phyloP scores from a whole-genome alignment of 1,284 basidiomycete genomes.

The Lignosus rhinocerotis region DNA sequence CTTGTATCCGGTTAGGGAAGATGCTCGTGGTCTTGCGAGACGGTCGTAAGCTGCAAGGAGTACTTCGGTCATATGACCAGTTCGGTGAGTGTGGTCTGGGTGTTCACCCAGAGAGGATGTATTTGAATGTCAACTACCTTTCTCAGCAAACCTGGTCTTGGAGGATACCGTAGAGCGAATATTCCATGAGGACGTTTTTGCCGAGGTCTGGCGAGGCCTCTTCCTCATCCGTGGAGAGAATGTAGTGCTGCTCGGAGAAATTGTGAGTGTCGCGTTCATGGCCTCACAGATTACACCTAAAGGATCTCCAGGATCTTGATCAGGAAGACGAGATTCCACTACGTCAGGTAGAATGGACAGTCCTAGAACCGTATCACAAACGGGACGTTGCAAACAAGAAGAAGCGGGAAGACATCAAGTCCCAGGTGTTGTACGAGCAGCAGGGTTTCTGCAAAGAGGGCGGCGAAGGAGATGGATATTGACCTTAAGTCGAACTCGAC shows the following conservation, averaged over 20 bases:
- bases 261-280: slow-evolving; percentile 56
- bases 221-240: slow-evolving; percentile 98
- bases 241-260: slow-evolving; percentile 95
- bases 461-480: slow-evolving; percentile 90
- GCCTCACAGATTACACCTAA: neutral
- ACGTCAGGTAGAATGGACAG: slow-evolving; percentile 70
- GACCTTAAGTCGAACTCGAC: slow-evolving; percentile 24
- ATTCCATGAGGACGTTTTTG: slow-evolving; percentile 78
- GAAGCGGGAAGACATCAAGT: slow-evolving; percentile 68
- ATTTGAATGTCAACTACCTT: neutral
- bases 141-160: slow-evolving; percentile 88
- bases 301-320: slow-evolving; percentile 77
- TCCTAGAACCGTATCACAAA: slow-evolving; percentile 72
- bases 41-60: slow-evolving; percentile 94
- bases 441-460: slow-evolving; percentile 87
- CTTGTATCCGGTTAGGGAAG: slow-evolving; percentile 71
- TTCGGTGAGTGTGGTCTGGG: slow-evolving; percentile 73
- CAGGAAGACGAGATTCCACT: slow-evolving; percentile 87
- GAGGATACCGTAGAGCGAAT: slow-evolving; percentile 90
- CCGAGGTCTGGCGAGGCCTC: slow-evolving; percentile 84
- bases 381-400: slow-evolving; percentile 72
- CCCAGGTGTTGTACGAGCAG: slow-evolving; percentile 74
- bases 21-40: slow-evolving; percentile 97
- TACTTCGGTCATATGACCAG: slow-evolving; percentile 97
- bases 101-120: neutral